Base-by-base conservation (phyloP, 192 early-diverging fungal species). In the Coemansia asiatica region DNA sequence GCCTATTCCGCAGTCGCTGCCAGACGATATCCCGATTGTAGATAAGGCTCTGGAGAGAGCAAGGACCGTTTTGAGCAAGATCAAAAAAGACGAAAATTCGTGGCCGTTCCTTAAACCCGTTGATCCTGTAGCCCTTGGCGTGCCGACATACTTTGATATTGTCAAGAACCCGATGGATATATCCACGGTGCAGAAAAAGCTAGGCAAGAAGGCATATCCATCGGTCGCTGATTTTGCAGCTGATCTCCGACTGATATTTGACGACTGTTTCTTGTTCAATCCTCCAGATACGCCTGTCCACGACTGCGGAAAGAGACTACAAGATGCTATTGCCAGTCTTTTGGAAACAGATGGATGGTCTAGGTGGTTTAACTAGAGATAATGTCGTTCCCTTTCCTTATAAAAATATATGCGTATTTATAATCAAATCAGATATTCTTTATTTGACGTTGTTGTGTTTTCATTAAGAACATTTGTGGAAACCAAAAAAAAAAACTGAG, bases 81-180 rank as follows among this genome's bases (percentile, higher is more conserved):
- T 82, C 8, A 76, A 76, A 56, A 61, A 56, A 26, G 71, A 76
- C 29, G 64, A 72, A 2, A 15, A 28, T 19, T 38, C 64, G 44
- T 82, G 74, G 75, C 74, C 79, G 10, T 82, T 82, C 60, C 60
- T 87, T 6, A 82, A 85, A 23, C 90, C 91, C 16, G 89, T 92
- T 1, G 89, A 92, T 58, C 83, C 87, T 0, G 66, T 83, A 21
- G 74, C 74, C 2, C 66, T 85, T n/a, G 83, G 81, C 44, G 69
- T 90, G 15, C 89, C 88, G 0, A 81, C 81, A 7, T 92, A 92
- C 61, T 78, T 69, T 29, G 84, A 86, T 40, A 76, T 90, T 27
- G 86, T 92, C 63, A 88, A 87, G 55, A 61, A 75, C 22, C 91
- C 91, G 1, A 92, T 92, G 88, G 91, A 92, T 67, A 68, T 92